Conservation (phyloP, 2,329 filamentous ascomycete species). For the Hyphodiscus sp. region DNA sequence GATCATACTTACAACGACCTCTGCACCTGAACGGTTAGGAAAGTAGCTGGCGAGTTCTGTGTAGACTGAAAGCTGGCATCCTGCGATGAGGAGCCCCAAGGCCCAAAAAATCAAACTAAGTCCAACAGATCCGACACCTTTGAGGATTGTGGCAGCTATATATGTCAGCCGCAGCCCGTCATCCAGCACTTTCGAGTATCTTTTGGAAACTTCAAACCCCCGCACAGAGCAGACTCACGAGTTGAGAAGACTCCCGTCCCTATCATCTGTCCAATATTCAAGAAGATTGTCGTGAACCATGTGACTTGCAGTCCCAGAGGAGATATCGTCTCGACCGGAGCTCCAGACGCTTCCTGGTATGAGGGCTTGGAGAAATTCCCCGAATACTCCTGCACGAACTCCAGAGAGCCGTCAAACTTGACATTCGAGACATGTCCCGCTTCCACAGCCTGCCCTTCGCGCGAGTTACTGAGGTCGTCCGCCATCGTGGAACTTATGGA, state of each 20-base stretch:
- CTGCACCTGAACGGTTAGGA: slow-evolving; percentile 57
- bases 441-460: not conserved
- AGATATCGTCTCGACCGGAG: slow-evolving; percentile 51
- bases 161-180: not conserved
- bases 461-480: not conserved
- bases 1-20: slow-evolving; percentile 42
- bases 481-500: not conserved
- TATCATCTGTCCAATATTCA: slow-evolving; percentile 58
- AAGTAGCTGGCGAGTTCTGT: slow-evolving; percentile 61
- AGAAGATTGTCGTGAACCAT: slow-evolving; percentile 48
- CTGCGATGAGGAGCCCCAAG: slow-evolving; percentile 53
- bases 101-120: slow-evolving; percentile 58
- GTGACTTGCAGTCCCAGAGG: slow-evolving; percentile 55
- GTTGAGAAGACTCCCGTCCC: slow-evolving; percentile 61
- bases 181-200: no score
- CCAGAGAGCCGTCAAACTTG: slow-evolving; percentile 11
- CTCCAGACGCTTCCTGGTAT: slow-evolving; percentile 52
- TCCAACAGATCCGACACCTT: slow-evolving; percentile 54
- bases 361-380: slow-evolving; percentile 40
- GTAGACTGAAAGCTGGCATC: slow-evolving; percentile 50
- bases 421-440: not conserved
- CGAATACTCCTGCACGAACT: slow-evolving; percentile 26
- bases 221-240: slow-evolving; percentile 36
- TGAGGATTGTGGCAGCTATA: slow-evolving; percentile 51
- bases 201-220: no score